Evolutionary conservation across 768 basidiomycete genomes (phyloP).

Genomic region (Mycena venus): DNA sequence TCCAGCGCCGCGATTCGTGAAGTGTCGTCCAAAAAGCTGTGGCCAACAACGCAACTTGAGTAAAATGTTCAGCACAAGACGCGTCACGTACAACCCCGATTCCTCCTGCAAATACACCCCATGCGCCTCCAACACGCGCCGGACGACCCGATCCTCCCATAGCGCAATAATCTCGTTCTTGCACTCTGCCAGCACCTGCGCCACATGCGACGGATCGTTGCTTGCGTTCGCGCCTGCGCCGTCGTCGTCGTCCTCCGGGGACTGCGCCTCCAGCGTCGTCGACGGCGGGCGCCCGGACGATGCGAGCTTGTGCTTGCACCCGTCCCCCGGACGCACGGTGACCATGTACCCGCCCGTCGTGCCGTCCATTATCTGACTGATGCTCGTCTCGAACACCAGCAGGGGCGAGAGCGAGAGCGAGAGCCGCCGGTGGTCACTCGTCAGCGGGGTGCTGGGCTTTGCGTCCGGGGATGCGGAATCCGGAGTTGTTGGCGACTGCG

Average conservation of each 20-base stretch:
- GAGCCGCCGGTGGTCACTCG: slow-evolving; percentile 19
- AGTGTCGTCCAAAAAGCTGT: slow-evolving; percentile 71
- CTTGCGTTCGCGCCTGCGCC: too few relatives aligned
- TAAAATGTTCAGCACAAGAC: background rate
- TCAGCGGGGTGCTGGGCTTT: slow-evolving; percentile 15
- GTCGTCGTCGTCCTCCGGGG: background rate
- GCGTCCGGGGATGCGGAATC: slow-evolving; percentile 10
- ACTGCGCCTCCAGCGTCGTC: background rate
- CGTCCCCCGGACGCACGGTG: slow-evolving; percentile 58
- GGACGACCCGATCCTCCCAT: slow-evolving; percentile 62
- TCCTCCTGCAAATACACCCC: slow-evolving; percentile 59
- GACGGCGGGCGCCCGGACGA: background rate
- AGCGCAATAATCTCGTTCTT: slow-evolving; percentile 60
- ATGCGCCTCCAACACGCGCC: slow-evolving; percentile 53
- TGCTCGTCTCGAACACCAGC: slow-evolving; percentile 58
- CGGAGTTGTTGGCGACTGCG: too few relatives aligned
- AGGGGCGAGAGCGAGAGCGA: slow-evolving; percentile 45
- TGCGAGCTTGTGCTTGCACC: slow-evolving; percentile 56
- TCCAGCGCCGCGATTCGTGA: slow-evolving; percentile 57
- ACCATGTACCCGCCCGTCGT: slow-evolving; percentile 47
- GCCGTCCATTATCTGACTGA: slow-evolving; percentile 49
- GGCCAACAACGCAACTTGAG: background rate
- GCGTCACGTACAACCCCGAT: slow-evolving; percentile 61
- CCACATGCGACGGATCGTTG: slow-evolving; percentile 16
- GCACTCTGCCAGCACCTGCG: slow-evolving; percentile 53